Conservation (phyloP, 148 eudicot genomes). For the Hydrangea macrophylla region DNA sequence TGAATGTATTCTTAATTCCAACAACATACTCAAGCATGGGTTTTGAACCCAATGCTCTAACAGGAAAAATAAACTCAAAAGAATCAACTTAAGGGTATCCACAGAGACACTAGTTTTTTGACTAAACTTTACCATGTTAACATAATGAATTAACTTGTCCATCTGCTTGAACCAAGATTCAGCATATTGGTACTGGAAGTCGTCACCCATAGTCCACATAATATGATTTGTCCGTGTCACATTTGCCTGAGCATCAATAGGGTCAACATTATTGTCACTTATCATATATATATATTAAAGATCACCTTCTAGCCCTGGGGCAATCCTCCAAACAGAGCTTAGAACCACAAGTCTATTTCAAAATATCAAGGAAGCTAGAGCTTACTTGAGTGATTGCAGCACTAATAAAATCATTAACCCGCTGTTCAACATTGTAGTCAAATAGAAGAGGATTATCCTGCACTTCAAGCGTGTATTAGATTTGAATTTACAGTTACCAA, state of each 20-base stretch:
- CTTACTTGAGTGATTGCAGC: conserved; percentile 68
- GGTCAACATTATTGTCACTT: background rate
- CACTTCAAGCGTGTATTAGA: conserved; percentile 15
- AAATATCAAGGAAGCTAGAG: background rate
- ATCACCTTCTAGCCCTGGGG: background rate
- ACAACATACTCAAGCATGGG: too few species aligned
- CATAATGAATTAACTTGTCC: conserved; percentile 89
- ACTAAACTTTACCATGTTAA: conserved; percentile 53
- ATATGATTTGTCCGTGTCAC: conserved; percentile 80
- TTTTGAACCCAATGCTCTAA: background rate
- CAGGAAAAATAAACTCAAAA: background rate
- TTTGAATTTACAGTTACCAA: background rate
- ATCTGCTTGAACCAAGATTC: conserved; percentile 94
- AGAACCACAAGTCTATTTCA: background rate
- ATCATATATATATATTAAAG: background rate
- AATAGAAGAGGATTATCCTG: conserved; percentile 69
- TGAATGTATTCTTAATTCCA: background rate
- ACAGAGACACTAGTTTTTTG: background rate
- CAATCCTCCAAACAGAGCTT: background rate
- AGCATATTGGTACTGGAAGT: conserved; percentile 83
- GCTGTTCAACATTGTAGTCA: conserved; percentile 64
- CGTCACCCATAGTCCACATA: conserved; percentile 99
- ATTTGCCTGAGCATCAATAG: conserved; percentile 48
- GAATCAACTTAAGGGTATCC: background rate
- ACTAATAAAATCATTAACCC: conserved; percentile 63